Evolutionary conservation across 441 rosid species (phyloP).

Genomic region (Erysimum cheiri): DNA sequence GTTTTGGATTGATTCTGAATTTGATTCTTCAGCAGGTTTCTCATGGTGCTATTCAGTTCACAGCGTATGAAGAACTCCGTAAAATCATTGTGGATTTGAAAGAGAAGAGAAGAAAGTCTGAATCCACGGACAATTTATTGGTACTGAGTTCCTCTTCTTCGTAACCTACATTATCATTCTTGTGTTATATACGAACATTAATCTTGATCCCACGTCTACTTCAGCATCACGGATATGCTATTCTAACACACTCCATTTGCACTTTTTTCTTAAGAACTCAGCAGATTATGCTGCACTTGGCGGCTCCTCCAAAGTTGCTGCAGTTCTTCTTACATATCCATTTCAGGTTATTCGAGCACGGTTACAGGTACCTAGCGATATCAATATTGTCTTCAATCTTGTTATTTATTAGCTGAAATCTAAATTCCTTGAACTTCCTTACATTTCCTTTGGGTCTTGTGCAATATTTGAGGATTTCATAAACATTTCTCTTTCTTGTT

Average conservation of each 20-base stretch:
- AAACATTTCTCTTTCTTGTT: constrained; percentile 19
- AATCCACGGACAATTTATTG: constrained; percentile 55
- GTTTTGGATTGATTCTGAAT: constrained; percentile 18
- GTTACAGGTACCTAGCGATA: constrained; percentile 63
- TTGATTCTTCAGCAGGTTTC: constrained; percentile 79
- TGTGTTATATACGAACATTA: background rate
- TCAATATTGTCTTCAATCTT: background rate
- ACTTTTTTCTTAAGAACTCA: constrained; percentile 60
- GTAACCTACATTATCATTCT: background rate
- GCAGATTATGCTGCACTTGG: constrained; percentile 89
- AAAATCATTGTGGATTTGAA: constrained; percentile 60
- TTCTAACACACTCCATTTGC: background rate
- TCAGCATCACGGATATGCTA: background rate
- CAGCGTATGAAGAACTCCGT: constrained; percentile 89
- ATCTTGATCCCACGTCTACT: background rate
- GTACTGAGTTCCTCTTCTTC: constrained; percentile 46
- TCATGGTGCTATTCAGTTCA: constrained; percentile 94
- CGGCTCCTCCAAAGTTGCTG: constrained; percentile 84
- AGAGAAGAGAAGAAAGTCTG: constrained; percentile 46
- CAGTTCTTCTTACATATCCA: constrained; percentile 86
- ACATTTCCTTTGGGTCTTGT: background rate
- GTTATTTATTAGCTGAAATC: background rate
- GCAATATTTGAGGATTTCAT: constrained; percentile 8
- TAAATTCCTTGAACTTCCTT: background rate
- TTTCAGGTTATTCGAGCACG: constrained; percentile 95